Evolutionary conservation across 1,139 yeast genomes (phyloP).

Genomic region (Kodamaea fungicola): DNA sequence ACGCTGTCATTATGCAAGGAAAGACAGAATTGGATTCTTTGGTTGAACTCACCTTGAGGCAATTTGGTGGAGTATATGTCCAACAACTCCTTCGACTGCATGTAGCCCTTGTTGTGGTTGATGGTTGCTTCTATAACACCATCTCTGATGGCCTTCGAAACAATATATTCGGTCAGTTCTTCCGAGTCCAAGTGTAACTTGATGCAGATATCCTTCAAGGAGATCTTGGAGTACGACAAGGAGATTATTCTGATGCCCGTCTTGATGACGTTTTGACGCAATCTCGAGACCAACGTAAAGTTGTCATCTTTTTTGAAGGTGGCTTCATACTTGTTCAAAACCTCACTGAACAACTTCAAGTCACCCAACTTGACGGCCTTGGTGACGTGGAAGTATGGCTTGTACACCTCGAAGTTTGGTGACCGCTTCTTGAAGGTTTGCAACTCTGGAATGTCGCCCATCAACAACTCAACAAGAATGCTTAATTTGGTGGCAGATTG

Average conservation of each 20-base stretch:
- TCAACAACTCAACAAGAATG: conserved; percentile 83
- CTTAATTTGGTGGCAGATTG: conserved; percentile 88
- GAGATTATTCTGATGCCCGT: conserved; percentile 96
- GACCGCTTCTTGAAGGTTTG: conserved; percentile 70
- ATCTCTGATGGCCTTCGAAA: conserved; percentile 93
- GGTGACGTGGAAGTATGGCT: conserved; percentile 81
- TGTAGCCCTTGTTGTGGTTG: conserved; percentile 85
- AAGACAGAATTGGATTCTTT: conserved; percentile 90
- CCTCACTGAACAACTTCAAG: conserved; percentile 72
- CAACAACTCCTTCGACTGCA: conserved; percentile 83
- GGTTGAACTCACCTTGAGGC: conserved; percentile 88
- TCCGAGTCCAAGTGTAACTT: conserved; percentile 91
- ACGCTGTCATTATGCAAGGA: conserved; percentile 89
- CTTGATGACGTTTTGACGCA: conserved; percentile 95
- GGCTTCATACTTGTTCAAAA: conserved; percentile 62
- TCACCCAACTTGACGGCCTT: conserved; percentile 94
- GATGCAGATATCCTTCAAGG: conserved; percentile 85
- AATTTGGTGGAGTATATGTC: conserved; percentile 85
- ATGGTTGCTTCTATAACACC: conserved; percentile 96
- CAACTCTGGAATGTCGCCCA: conserved; percentile 97
- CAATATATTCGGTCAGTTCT: conserved; percentile 94
- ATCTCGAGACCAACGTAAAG: conserved; percentile 78
- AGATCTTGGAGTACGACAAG: conserved; percentile 84
- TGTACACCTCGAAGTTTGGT: conserved; percentile 36
- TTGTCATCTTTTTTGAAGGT: conserved; percentile 74